Evolutionary conservation across 2,329 filamentous ascomycete species (phyloP).

Genomic region (Acephala macrosclerotiorum): DNA sequence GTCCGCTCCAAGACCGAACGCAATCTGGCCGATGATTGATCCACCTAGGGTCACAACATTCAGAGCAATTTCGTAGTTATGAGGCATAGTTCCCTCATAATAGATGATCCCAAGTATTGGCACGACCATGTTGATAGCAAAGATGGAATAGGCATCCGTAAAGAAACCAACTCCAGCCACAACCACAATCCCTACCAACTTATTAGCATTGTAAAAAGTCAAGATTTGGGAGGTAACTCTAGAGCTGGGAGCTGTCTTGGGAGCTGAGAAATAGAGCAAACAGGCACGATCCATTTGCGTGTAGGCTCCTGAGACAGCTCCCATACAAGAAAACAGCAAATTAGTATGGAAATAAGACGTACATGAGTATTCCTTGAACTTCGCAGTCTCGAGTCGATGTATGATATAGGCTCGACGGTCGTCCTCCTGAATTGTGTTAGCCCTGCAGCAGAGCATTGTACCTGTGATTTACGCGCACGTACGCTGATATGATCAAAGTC

Average conservation of each 20-base stretch:
- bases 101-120: slow-evolving; percentile 57
- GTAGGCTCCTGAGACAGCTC: too few species aligned
- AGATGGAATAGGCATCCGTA: slow-evolving; percentile 52
- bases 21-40: slow-evolving; percentile 54
- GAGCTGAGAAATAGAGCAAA: too few species aligned
- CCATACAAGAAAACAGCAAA: too few species aligned
- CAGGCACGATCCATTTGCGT: too few species aligned
- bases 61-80: slow-evolving; percentile 48
- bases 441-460: too few species aligned
- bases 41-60: slow-evolving; percentile 55
- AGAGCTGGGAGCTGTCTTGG: too few species aligned
- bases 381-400: slow-evolving; percentile 32
- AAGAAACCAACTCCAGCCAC: slow-evolving; percentile 58
- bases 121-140: slow-evolving; percentile 57
- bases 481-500: slow-evolving; percentile 37
- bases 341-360: too few species aligned
- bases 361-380: slow-evolving; percentile 36
- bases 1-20: slow-evolving; percentile 56
- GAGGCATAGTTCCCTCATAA: slow-evolving; percentile 49
- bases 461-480: not conserved
- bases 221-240: too few species aligned
- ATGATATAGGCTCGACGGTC: slow-evolving; percentile 36
- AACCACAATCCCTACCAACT: slow-evolving; percentile 34
- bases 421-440: slow-evolving; percentile 27
- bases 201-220: too few species aligned